Evolutionary conservation across 345 rosid species (phyloP).

Genomic region (Geranium brycei): DNA sequence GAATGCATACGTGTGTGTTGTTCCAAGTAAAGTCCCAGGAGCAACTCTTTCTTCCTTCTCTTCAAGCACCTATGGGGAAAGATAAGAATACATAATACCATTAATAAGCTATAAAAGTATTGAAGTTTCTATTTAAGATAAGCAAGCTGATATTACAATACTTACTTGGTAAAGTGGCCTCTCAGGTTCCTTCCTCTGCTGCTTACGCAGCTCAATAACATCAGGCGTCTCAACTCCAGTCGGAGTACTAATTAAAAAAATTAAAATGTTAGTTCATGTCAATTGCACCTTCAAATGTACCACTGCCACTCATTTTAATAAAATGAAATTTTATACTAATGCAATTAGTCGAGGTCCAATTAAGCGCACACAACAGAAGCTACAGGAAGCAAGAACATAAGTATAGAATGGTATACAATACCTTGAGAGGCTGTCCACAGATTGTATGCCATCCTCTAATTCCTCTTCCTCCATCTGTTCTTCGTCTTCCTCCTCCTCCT

Average conservation of each 20-base stretch:
- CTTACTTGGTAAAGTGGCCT: slow-evolving; percentile 84
- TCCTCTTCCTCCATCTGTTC: slow-evolving; percentile 88
- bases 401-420: slow-evolving; percentile 12
- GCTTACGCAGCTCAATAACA: slow-evolving; percentile 97
- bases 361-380: not conserved
- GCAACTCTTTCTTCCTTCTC: slow-evolving; percentile 75
- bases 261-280: not conserved
- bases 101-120: no score
- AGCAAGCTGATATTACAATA: slow-evolving; percentile 7
- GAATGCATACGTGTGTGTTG: slow-evolving; percentile 59
- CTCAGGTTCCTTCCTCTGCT: slow-evolving; percentile 95
- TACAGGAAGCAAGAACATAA: not conserved
- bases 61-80: slow-evolving; percentile 53
- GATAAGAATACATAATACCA: not conserved
- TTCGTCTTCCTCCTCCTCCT: slow-evolving; percentile 67
- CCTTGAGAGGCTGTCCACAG: slow-evolving; percentile 97
- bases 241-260: slow-evolving; percentile 50
- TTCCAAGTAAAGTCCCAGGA: slow-evolving; percentile 84
- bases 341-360: not conserved
- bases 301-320: no score
- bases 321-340: not conserved
- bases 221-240: slow-evolving; percentile 99
- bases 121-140: not conserved
- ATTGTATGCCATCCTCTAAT: slow-evolving; percentile 72
- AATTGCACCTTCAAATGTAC: not conserved